Evolutionary conservation across 768 basidiomycete species (phyloP), one percentile per base, ranked within the genome.

Genomic region (Kwoniella dendrophila): DNA sequence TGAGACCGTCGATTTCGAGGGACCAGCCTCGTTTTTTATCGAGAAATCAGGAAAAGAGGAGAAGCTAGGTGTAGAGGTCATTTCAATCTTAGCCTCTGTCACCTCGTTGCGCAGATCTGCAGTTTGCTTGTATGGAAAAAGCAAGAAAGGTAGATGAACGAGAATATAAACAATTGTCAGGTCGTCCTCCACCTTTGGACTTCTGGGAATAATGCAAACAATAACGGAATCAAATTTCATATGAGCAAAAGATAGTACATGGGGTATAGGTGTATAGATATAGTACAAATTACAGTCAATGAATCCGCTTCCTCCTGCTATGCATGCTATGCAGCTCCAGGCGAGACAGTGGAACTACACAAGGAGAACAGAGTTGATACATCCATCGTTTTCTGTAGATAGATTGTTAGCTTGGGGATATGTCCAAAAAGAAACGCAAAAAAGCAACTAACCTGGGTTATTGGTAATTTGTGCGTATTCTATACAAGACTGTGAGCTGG

Each of bases 301-400:
- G 11, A n/a, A n/a, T 27, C 24, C 7, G 3, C 2, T 2, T 26
- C n/a, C 5, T 32, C 29, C 30, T 11, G n/a, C n/a, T 51, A 51
- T 51, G 49, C 49, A 48, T 48, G 45, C 7, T 10, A 20, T 10
- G 11, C 43, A 6, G 18, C n/a, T n/a, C n/a, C 49, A 48, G 24
- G 45, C 7, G 6, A 20, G 20, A 6, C 43, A 6, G 18, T 16
- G 18, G 18, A 16, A 30, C 32, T 71, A 75, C 3, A 75, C 74
- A 55, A 75, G 85, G 51, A 96, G 86, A 45, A 96, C 90, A 53
- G 93, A 89, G 78, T 96, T 96, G 77, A 97, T 89, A 78, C 93
- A 96, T 7, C 94, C 94, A 72, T 96, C 93, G 67, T 94, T 93
- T 82, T 96, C 93, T 51, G 50, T 20, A 22, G 34, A 45, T 18